Evolutionary conservation across 257 asterid genomes (phyloP).

Genomic region (Linderniella brevidens): DNA sequence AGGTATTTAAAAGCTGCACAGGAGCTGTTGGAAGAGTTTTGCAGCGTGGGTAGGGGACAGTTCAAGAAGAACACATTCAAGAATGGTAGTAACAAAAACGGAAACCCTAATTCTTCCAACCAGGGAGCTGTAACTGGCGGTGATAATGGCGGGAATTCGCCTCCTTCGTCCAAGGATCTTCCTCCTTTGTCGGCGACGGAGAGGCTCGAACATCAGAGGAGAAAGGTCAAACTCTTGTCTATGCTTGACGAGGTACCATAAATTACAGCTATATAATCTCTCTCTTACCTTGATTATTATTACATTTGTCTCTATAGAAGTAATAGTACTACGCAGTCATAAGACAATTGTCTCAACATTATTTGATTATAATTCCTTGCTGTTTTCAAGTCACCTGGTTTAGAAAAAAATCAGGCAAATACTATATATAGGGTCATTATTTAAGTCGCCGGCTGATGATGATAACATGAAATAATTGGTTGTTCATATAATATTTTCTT

Average conservation of each 20-base stretch:
- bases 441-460: slow-evolving; percentile 3
- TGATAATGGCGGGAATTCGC: slow-evolving; percentile 17
- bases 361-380: no score
- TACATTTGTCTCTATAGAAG: no score
- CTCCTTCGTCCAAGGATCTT: slow-evolving; percentile 39
- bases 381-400: background rate
- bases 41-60: slow-evolving; percentile 79
- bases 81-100: slow-evolving; percentile 9
- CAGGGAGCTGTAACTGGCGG: slow-evolving; percentile 16
- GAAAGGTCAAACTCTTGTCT: slow-evolving; percentile 96
- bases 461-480: no score
- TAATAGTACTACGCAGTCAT: no score
- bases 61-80: slow-evolving; percentile 33
- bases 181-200: slow-evolving; percentile 71
- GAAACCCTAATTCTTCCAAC: slow-evolving; percentile 30
- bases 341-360: no score
- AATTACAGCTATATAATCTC: background rate
- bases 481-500: no score
- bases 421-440: slow-evolving; percentile 20
- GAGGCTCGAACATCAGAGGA: slow-evolving; percentile 80
- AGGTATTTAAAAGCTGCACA: slow-evolving; percentile 72
- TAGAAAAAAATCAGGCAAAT: slow-evolving; percentile 20
- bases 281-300: no score
- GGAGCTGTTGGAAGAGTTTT: slow-evolving; percentile 78
- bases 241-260: slow-evolving; percentile 97